phyloP scores from a whole-genome alignment of 2,329 filamentous ascomycete genomes.

The Cadophora sp. region DNA sequence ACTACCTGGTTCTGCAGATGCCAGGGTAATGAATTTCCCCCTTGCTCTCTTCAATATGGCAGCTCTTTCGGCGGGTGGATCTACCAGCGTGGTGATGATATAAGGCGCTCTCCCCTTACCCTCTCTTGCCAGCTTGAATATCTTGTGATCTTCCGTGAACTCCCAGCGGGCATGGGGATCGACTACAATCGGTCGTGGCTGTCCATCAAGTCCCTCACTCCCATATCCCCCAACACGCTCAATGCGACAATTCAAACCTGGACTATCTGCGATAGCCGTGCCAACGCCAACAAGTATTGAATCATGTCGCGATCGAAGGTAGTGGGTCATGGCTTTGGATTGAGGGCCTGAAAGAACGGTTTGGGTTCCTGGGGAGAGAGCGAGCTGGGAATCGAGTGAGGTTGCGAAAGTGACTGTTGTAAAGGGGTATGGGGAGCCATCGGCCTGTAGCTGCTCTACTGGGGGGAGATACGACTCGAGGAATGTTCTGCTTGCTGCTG shows the following conservation, averaged over 20 bases:
- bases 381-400: constrained; percentile 77
- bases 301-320: constrained; percentile 80
- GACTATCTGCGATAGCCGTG: constrained; percentile 85
- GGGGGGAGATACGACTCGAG: constrained; percentile 21
- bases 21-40: constrained; percentile 27
- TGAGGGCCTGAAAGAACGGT: constrained; percentile 83
- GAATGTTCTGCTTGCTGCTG: constrained; percentile 12
- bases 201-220: constrained; percentile 58
- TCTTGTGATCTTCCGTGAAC: constrained; percentile 23
- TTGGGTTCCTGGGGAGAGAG: constrained; percentile 66
- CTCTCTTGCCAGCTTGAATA: constrained; percentile 29
- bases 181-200: constrained; percentile 83
- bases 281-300: constrained; percentile 86
- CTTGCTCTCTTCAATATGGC: constrained; percentile 21
- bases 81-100: constrained; percentile 60
- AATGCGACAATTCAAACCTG: constrained; percentile 77
- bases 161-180: constrained; percentile 82
- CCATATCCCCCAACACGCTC: constrained; percentile 31
- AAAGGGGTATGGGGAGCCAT: constrained; percentile 13
- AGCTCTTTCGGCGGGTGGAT: not conserved
- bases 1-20: not conserved
- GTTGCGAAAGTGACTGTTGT: constrained; percentile 75
- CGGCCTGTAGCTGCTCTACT: not conserved
- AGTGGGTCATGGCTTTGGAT: constrained; percentile 93
- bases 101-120: constrained; percentile 58